Conservation (phyloP, 768 basidiomycete genomes). For the Naganishia randhawae region DNA sequence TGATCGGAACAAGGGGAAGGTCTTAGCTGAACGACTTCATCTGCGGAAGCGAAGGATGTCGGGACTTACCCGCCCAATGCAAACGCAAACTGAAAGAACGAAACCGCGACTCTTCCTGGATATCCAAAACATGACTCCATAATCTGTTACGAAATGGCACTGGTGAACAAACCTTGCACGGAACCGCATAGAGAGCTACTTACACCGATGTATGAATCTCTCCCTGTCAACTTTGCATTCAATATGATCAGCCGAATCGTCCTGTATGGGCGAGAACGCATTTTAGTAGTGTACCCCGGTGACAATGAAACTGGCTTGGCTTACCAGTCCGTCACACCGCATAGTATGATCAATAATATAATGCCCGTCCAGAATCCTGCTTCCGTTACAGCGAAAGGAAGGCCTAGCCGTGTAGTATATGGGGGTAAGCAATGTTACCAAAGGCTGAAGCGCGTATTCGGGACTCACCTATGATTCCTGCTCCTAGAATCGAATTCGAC, state of each 20-base stretch:
- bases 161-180: no score
- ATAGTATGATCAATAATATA: slow-evolving; percentile 72
- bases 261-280: slow-evolving; percentile 60
- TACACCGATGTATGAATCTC: slow-evolving; percentile 76
- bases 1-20: slow-evolving; percentile 45
- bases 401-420: slow-evolving; percentile 55
- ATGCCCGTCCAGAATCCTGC: slow-evolving; percentile 90
- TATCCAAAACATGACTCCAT: slow-evolving; percentile 90
- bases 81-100: slow-evolving; percentile 95
- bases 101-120: slow-evolving; percentile 86
- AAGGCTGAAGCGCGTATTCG: not conserved
- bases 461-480: slow-evolving; percentile 59
- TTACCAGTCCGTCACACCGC: slow-evolving; percentile 64
- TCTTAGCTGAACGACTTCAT: not conserved
- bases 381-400: slow-evolving; percentile 90
- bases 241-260: slow-evolving; percentile 92
- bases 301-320: not conserved
- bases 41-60: not conserved
- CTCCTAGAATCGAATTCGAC: slow-evolving; percentile 93
- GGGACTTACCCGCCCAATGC: slow-evolving; percentile 72
- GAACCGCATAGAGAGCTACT: slow-evolving; percentile 13
- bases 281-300: not conserved
- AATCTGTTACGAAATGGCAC: slow-evolving; percentile 59
- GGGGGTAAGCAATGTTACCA: not conserved
- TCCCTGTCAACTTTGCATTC: slow-evolving; percentile 92